Evolutionary conservation across 2,329 filamentous ascomycete species (phyloP).

Genomic region (Acarospora socialis): DNA sequence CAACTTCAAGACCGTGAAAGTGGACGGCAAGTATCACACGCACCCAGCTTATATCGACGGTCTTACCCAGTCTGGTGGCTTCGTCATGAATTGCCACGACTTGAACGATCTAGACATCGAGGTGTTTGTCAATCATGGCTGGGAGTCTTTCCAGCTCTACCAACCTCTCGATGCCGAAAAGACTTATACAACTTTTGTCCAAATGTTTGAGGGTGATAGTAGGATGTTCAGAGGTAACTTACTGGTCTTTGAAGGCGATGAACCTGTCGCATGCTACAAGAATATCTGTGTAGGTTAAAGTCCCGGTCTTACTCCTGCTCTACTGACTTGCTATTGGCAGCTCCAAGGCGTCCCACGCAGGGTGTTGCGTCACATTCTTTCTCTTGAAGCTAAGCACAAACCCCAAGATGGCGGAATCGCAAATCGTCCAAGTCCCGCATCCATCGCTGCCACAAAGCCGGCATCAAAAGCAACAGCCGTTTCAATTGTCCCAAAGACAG

Average conservation of each 20-base stretch:
- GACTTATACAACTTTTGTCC: conserved; percentile 7
- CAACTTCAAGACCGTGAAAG: conserved; percentile 33
- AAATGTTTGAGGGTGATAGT: conserved; percentile 7
- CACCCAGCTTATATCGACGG: conserved; percentile 47
- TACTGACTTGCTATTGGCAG: conserved; percentile 1
- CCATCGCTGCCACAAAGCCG: neutral
- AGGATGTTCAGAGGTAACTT: conserved; percentile 12
- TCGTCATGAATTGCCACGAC: conserved; percentile 46
- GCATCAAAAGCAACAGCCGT: neutral
- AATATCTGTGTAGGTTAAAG: neutral
- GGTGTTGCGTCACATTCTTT: conserved; percentile 13
- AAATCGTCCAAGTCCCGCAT: too few relatives aligned
- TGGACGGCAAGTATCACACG: conserved; percentile 37
- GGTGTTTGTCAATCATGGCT: conserved; percentile 47
- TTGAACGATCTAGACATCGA: conserved; percentile 40
- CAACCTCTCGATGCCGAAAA: conserved; percentile 11
- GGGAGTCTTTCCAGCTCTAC: conserved; percentile 23
- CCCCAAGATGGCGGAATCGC: conserved; percentile 3
- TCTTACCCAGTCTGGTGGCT: conserved; percentile 44
- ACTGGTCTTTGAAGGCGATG: conserved; percentile 13
- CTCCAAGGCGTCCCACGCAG: conserved; percentile 15
- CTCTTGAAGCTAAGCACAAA: conserved; percentile 8
- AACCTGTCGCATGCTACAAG: conserved; percentile 11
- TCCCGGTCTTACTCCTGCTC: neutral
- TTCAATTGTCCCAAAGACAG: neutral